Evolutionary conservation across 176 grass and related monocot genomes (phyloP), one percentile per base, ranked within the genome.

Genomic region (Bromus sterilis): DNA sequence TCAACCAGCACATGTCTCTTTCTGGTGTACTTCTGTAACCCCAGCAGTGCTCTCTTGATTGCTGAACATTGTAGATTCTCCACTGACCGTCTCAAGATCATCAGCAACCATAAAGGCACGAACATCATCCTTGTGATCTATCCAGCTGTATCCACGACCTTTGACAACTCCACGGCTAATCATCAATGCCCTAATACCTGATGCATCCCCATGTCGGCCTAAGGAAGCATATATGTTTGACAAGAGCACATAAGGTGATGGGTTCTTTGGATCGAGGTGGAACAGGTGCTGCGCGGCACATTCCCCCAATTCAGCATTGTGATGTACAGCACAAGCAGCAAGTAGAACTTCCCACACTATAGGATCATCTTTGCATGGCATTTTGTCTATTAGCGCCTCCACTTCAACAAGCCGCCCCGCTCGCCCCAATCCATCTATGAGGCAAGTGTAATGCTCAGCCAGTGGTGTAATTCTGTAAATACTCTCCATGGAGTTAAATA

Each of bases 161-260:
- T 97, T 97, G 34, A 86, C 80, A 57, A 97, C 84, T 30, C 94
- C 85, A 79, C 89, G 85, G 31, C 74, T 74, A 81, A 62, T 91
- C 94, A 92, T 94, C 60, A 94, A 82, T 87, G 40, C 80, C 69
- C 94, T 91, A 56, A 97, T 69, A 43, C 66, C 82, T 33, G 78
- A 88, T 81, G 91, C 91, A 82, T 97, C 94, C 44, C 80, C 53
- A 77, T 90, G 91, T 63, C 76, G 81, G 41, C 91, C 94, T 80
- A 92, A 75, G 41, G 86, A 76, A 34, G 91, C 87, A 87, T 97
- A 97, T 86, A 97, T 97, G 78, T 97, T 97, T 64, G 94, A 91
- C 84, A 97, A 85, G 84, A 97, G 91, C 28, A 94, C 87, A 78
- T 94, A 97, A 1, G 94, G 85, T 74, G 89, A 92, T 61, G 94